Evolutionary conservation across 805 yeast species (phyloP).

Genomic region (Ogataea chonburiensis): DNA sequence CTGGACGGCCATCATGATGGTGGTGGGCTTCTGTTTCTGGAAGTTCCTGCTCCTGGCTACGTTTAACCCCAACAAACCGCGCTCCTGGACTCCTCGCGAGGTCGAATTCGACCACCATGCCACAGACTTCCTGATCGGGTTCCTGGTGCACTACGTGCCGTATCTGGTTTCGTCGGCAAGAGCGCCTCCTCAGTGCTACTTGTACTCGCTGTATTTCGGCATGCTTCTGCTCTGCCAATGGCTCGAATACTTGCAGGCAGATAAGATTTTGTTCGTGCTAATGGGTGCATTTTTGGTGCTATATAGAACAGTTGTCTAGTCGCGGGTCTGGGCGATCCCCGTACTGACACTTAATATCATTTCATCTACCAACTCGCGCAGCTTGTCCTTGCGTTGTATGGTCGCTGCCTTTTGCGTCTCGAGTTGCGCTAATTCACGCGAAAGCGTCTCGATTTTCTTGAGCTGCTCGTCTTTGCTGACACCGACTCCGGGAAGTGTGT

Average conservation of each 20-base stretch:
- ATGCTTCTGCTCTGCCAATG: slow-evolving; percentile 44
- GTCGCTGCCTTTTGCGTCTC: slow-evolving; percentile 59
- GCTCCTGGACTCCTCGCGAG: slow-evolving; percentile 8
- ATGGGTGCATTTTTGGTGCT: slow-evolving; percentile 26
- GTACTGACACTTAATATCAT: slow-evolving; percentile 59
- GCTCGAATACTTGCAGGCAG: slow-evolving; percentile 40
- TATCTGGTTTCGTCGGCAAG: slow-evolving; percentile 43
- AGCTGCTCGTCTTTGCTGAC: slow-evolving; percentile 76
- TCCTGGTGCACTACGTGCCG: slow-evolving; percentile 57
- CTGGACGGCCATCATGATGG: slow-evolving; percentile 41
- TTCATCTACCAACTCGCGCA: slow-evolving; percentile 61
- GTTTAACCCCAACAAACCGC: slow-evolving; percentile 22
- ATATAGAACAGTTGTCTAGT: slow-evolving; percentile 28
- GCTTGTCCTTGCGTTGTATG: slow-evolving; percentile 59
- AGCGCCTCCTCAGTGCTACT: slow-evolving; percentile 45
- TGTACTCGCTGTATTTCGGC: slow-evolving; percentile 50
- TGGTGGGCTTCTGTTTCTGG: slow-evolving; percentile 27
- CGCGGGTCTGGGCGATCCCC: slow-evolving; percentile 49
- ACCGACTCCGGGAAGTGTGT: slow-evolving; percentile 90
- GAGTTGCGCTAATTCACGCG: slow-evolving; percentile 56
- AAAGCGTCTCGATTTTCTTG: slow-evolving; percentile 57
- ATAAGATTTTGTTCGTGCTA: slow-evolving; percentile 27
- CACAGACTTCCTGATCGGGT: slow-evolving; percentile 50
- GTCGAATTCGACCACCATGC: slow-evolving; percentile 27
- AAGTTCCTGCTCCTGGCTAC: slow-evolving; percentile 15